Evolutionary conservation across 371 early-diverging fungal genomes (phyloP).

Genomic region (Chytridiales sp.): DNA sequence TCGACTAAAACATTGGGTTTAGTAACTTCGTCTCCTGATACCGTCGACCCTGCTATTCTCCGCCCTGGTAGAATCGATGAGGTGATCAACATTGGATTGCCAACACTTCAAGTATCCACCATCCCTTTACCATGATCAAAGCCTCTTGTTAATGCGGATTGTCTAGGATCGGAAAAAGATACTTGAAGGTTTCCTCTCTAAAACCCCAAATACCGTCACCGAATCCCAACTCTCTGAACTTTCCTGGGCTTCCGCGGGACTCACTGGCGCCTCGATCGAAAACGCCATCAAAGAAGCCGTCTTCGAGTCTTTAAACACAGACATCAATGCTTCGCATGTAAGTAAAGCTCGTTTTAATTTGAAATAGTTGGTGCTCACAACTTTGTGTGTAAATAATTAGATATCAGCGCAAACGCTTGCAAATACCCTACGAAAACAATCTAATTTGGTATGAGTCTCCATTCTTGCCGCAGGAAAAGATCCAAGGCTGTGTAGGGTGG

Average conservation of each 20-base stretch:
- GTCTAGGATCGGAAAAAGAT: conserved; percentile 15
- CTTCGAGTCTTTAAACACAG: too few species aligned
- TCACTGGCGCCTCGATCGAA: too few species aligned
- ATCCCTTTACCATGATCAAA: background rate
- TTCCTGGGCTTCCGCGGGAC: too few species aligned
- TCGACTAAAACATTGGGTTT: conserved; percentile 28
- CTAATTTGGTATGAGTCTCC: conserved; percentile 28
- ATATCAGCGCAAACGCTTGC: too few species aligned
- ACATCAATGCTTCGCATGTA: too few species aligned
- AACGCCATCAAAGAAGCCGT: too few species aligned
- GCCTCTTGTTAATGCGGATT: background rate
- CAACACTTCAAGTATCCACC: conserved; percentile 38
- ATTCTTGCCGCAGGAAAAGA: conserved; percentile 62
- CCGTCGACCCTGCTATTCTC: conserved; percentile 78
- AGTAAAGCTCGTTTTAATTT: too few species aligned
- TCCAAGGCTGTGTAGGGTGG: conserved; percentile 97
- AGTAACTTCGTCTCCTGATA: conserved; percentile 68
- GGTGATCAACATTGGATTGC: conserved; percentile 58
- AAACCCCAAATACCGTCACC: conserved; percentile 24
- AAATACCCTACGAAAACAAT: conserved; percentile 48
- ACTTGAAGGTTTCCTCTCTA: conserved; percentile 14
- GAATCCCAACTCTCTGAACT: too few species aligned
- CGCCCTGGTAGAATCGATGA: conserved; percentile 77
- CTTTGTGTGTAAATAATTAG: too few species aligned
- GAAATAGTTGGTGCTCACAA: too few species aligned